A percentile compares a stretch with the other conserved stretches of the same genome.
phyloP scores from a whole-genome alignment of 441 rosid species.

The Brassica balearica region DNA sequence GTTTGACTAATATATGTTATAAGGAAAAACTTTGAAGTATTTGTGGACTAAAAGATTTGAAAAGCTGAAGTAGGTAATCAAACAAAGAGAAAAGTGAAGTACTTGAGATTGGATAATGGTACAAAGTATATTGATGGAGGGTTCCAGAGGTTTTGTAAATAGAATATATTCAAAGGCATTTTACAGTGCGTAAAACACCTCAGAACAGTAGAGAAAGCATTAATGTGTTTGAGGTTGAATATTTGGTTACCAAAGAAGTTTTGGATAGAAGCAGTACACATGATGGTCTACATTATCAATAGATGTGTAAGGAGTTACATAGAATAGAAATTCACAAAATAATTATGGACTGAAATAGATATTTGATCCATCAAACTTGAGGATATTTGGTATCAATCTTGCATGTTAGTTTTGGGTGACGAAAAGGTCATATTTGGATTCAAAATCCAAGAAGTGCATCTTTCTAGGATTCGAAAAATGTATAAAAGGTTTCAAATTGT shows the following conservation, averaged over 20 bases:
- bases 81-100: background rate
- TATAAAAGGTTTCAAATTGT: background rate
- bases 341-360: background rate
- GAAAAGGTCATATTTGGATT: background rate
- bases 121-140: background rate
- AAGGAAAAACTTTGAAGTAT: background rate
- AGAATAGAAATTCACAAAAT: background rate
- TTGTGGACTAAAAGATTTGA: background rate
- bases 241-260: background rate
- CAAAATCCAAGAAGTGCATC: background rate
- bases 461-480: background rate
- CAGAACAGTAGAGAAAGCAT: background rate
- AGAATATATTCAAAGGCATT: background rate
- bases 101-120: background rate
- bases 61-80: background rate
- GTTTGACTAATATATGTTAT: too few relatives aligned
- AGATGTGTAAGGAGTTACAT: background rate
- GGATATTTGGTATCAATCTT: background rate
- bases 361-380: slow-evolving; percentile 3
- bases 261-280: background rate
- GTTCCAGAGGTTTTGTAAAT: background rate
- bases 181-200: background rate
- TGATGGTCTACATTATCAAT: background rate
- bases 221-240: background rate
- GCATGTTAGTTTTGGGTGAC: background rate